Evolutionary conservation across 1,284 basidiomycete species (phyloP), one percentile per base, ranked within the genome.

Genomic region (Lentinula novae-zelandiae): DNA sequence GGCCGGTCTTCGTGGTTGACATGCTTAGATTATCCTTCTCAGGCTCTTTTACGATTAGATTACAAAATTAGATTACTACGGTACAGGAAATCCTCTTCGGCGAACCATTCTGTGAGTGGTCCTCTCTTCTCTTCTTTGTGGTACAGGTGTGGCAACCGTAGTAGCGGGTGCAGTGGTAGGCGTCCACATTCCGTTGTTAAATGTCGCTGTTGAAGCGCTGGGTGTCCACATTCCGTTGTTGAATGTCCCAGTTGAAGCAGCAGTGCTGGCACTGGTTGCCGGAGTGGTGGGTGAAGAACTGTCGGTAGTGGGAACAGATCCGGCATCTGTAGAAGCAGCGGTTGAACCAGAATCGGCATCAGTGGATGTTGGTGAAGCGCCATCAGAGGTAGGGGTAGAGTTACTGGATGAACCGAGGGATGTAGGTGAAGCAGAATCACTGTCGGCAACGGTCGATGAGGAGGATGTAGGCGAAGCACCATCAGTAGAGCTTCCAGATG

Each of bases 211-310:
- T n/a, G 52, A 36, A 34, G 36, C 42, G 12, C 22, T 34, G 17
- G 54, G 54, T 46, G 53, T 56, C 54, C 54, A 56, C 54, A 56
- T 44, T 0, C 54, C 54, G 17, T 56, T 33, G n/a, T 56, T 56
- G 40, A 46, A 46, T 36, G 42, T 56, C 1, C 15, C n/a, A 5
- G 42, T 48, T n/a, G 52, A 36, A 34, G 36, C 42, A n/a, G 42
- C n/a, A 50, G 46, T 3, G 13, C 15, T 22, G 8, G 49, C 17
- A 13, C 20, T n/a, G 9, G 22, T 33, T 50, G 49, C 27, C 9
- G 20, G 49, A 50, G 49, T 12, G 20, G 20, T 20, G 17, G 42
- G 42, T 44, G 42, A 44, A 7, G 42, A 46, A 22, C 12, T 22
- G 44, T 46, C 44, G 44, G 9, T 20, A 46, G 20, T 17, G 20